These are phyloP conservation scores for Grigorovia yakushimaensis DNA, from an alignment of 805 yeast species.

Conservation along the genomic window DNA sequence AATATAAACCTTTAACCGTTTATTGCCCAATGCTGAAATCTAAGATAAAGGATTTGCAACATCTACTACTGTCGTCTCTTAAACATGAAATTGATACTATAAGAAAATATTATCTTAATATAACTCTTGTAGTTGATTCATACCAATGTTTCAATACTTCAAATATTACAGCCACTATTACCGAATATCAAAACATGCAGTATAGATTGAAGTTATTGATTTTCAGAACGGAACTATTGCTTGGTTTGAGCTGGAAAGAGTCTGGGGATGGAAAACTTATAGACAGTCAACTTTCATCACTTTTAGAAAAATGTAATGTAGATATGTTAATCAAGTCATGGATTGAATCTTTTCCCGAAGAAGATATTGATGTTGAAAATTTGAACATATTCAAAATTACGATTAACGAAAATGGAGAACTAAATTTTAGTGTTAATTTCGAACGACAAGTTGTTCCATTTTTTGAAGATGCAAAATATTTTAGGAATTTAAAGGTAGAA, in stretches of 20 bases:
- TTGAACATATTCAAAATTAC: conserved; percentile 35
- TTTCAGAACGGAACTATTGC: conserved; percentile 37
- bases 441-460: conserved; percentile 35
- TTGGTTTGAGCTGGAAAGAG: conserved; percentile 53
- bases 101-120: conserved; percentile 28
- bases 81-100: conserved; percentile 38
- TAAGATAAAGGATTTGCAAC: conserved; percentile 53
- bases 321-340: conserved; percentile 38
- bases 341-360: conserved; percentile 29
- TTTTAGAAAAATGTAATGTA: conserved; percentile 40
- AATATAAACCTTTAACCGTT: conserved; percentile 38
- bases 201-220: conserved; percentile 35
- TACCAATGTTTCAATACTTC: conserved; percentile 29
- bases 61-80: conserved; percentile 38
- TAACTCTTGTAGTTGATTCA: neutral
- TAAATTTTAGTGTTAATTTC: conserved; percentile 40
- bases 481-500: conserved; percentile 17
- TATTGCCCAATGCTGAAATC: conserved; percentile 43
- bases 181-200: conserved; percentile 46
- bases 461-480: conserved; percentile 45
- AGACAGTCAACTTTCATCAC: conserved; percentile 36
- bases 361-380: conserved; percentile 12
- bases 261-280: conserved; percentile 63
- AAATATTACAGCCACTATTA: conserved; percentile 40
- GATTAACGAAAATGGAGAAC: conserved; percentile 15